A percentile compares a stretch with the other conserved stretches of the same genome.
These are phyloP conservation scores for Cercophora scortea DNA, from an alignment of 495 filamentous ascomycete species.

Conservation along the genomic window DNA sequence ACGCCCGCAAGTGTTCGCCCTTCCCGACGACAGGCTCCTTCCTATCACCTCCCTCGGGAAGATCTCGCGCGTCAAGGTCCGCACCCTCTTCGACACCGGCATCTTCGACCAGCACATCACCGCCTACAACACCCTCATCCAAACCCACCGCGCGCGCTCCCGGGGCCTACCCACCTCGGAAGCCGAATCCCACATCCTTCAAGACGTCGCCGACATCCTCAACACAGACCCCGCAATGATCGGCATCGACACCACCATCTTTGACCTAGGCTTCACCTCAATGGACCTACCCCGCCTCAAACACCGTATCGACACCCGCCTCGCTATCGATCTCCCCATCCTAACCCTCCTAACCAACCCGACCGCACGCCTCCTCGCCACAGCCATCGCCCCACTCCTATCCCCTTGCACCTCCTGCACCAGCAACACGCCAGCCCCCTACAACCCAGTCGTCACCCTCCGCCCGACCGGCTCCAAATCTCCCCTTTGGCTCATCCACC, in stretches of 20 bases:
- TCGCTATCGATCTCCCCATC: conserved; percentile 24
- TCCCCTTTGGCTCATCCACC: conserved; percentile 51
- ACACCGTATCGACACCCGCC: conserved; percentile 10
- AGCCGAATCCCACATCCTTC: conserved; percentile 1
- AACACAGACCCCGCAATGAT: neutral
- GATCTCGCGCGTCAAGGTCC: conserved; percentile 36
- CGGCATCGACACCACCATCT: conserved; percentile 24
- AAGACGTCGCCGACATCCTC: conserved; percentile 9
- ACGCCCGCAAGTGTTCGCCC: conserved; percentile 1
- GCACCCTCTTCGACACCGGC: conserved; percentile 23
- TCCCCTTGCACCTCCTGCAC: neutral
- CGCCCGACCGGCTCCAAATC: conserved; percentile 32
- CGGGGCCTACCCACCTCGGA: neutral
- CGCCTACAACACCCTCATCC: too few species aligned
- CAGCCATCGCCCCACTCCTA: neutral
- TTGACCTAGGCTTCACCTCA: conserved; percentile 36
- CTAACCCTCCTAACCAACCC: conserved; percentile 33
- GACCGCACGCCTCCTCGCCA: conserved; percentile 25
- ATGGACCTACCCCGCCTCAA: conserved; percentile 35
- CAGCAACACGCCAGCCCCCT: neutral
- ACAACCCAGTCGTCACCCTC: conserved; percentile 32
- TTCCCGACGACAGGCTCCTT: conserved; percentile 5
- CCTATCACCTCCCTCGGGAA: conserved; percentile 42
- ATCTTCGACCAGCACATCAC: conserved; percentile 14
- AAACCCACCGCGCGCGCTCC: neutral